Base-by-base conservation (phyloP, 2,329 filamentous ascomycete species). In the Truncatella angustata region DNA sequence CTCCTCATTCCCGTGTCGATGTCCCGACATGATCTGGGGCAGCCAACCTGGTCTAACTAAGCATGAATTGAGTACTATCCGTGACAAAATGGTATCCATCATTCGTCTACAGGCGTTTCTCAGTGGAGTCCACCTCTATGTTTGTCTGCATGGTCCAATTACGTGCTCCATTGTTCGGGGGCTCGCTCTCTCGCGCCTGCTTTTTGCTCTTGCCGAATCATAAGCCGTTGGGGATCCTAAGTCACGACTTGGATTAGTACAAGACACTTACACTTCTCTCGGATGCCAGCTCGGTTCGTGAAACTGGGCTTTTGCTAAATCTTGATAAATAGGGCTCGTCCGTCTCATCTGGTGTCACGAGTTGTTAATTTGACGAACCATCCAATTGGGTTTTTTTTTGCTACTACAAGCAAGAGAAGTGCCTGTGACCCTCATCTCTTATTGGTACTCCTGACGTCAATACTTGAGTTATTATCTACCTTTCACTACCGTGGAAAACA, bases 1-100 rank as follows among this genome's bases (percentile, higher is more conserved):
- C 47, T 50, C 47, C 23, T 42, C 45, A 21, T 37, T 48, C 45
- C 45, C 45, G 45, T 48, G 45, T 48, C 45, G 30, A 48, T 48
- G 36, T 50, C 36, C 47, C 47, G 47, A 14, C 35, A 50, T 42
- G 35, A 32, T 50, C 47, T 50, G 47, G 47, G 36, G 47, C 32
- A n/a, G 16, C 36, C 35, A 50, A 40, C 47, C 47, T 32, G 35
- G 35, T 26, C 47, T 24, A 26, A 20, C 20, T 36, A 24, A 24
- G 32, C 32, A 23, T 32, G 23, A 37, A 49, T 49, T 14, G 32
- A 34, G 26, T 12, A 16, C 28, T 16, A 16, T 48, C 16, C 18
- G 32, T 23, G 34, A 37, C 34, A 48, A 48, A 48, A 48, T 37
- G 45, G 9, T 37, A 32, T 10, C 20, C 30, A 24, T 48, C 34